phyloP scores from a whole-genome alignment of 768 basidiomycete genomes.

The Pleurotus cornucopiae region DNA sequence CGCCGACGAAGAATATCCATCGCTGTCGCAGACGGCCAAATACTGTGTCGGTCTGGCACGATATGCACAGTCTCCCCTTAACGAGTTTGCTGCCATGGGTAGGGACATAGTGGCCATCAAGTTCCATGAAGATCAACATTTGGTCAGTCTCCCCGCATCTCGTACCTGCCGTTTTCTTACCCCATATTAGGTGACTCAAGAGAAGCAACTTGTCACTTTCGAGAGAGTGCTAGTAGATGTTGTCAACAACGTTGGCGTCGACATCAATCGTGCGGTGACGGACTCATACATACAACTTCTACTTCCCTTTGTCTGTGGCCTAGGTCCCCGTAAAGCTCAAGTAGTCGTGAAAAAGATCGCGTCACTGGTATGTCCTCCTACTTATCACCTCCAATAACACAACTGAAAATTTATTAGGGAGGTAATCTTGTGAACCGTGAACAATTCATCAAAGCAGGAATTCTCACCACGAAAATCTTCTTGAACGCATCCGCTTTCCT shows the following conservation, averaged over 20 bases:
- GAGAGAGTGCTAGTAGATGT: conserved; percentile 89
- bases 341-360: conserved; percentile 78
- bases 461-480: conserved; percentile 85
- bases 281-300: conserved; percentile 87
- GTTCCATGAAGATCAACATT: conserved; percentile 81
- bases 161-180: conserved; percentile 10
- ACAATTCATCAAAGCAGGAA: conserved; percentile 77
- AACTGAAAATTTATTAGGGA: conserved; percentile 46
- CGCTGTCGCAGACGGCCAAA: conserved; percentile 72
- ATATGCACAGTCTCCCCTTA: conserved; percentile 89
- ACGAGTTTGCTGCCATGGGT: conserved; percentile 90
- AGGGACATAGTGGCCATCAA: conserved; percentile 78
- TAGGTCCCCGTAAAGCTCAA: conserved; percentile 93
- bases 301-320: conserved; percentile 86
- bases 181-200: conserved; percentile 66
- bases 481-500: conserved; percentile 92
- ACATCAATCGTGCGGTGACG: conserved; percentile 89
- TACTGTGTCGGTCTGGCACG: conserved; percentile 94
- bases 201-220: conserved; percentile 76
- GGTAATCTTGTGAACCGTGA: conserved; percentile 83
- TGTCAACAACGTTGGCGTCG: conserved; percentile 90
- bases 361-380: conserved; percentile 49
- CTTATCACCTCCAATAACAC: conserved; percentile 8
- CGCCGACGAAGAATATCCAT: conserved; percentile 78
- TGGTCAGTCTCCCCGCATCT: conserved; percentile 43